These are phyloP conservation scores for Chlorella sorokiniana DNA, from an alignment of 139 green algal species.

Conservation along the genomic window DNA sequence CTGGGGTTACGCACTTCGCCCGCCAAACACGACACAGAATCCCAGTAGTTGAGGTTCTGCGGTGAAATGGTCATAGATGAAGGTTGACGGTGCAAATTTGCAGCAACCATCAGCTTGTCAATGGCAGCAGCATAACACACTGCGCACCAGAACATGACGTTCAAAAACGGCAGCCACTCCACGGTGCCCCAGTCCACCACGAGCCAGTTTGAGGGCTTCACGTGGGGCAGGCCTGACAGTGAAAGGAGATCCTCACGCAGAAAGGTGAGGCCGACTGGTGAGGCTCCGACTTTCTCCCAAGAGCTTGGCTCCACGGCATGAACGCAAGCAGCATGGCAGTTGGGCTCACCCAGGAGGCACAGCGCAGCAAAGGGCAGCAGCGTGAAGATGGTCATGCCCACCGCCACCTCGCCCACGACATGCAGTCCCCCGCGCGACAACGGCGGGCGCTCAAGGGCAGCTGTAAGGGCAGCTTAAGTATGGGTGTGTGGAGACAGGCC, in stretches of 20 bases:
- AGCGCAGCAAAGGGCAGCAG: conserved; percentile 89
- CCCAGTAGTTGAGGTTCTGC: conserved; percentile 92
- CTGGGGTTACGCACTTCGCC: conserved; percentile 80
- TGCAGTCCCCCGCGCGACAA: conserved; percentile 67
- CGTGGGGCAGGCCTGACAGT: conserved; percentile 48
- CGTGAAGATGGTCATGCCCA: conserved; percentile 79
- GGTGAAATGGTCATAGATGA: background rate
- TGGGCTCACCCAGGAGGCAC: conserved; percentile 44
- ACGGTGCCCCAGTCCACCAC: conserved; percentile 60
- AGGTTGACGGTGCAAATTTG: background rate
- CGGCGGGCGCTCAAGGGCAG: too few relatives aligned
- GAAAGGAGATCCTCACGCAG: background rate
- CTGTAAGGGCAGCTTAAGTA: too few relatives aligned
- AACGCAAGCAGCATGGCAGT: background rate
- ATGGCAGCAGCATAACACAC: conserved; percentile 3
- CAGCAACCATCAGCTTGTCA: background rate
- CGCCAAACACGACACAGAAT: conserved; percentile 87
- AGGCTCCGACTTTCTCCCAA: background rate
- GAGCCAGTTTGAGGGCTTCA: conserved; percentile 73
- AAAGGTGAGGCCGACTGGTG: background rate
- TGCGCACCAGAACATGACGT: conserved; percentile 95
- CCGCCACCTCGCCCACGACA: conserved; percentile 83
- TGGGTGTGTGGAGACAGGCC: too few relatives aligned
- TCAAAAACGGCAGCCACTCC: conserved; percentile 89
- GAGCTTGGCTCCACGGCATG: background rate